Evolutionary conservation across 1,284 basidiomycete genomes (phyloP).

Genomic region (Trichosporon coremiiforme): DNA sequence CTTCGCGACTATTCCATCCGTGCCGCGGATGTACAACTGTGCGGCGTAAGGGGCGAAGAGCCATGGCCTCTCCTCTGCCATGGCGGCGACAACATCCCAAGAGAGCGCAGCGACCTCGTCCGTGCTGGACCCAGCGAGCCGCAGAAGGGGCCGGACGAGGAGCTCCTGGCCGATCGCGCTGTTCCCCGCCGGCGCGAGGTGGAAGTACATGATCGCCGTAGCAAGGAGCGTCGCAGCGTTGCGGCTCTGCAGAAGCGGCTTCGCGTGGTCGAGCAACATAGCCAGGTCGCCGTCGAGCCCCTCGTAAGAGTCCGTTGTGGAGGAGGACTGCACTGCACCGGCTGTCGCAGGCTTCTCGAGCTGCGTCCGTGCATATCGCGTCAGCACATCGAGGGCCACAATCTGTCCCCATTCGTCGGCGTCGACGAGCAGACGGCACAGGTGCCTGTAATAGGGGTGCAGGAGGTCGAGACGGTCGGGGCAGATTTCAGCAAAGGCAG

Average conservation of each 20-base stretch:
- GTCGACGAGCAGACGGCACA: slow-evolving; percentile 82
- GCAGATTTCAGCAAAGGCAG: slow-evolving; percentile 81
- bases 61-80: slow-evolving; percentile 66
- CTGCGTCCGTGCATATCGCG: slow-evolving; percentile 82
- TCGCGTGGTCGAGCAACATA: slow-evolving; percentile 70
- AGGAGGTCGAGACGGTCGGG: slow-evolving; percentile 81
- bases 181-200: slow-evolving; percentile 64
- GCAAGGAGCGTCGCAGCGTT: slow-evolving; percentile 84
- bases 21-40: slow-evolving; percentile 69
- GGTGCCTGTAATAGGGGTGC: slow-evolving; percentile 81
- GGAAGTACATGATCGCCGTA: slow-evolving; percentile 71
- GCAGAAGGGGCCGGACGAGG: slow-evolving; percentile 48
- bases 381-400: slow-evolving; percentile 68
- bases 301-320: slow-evolving; percentile 57
- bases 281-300: slow-evolving; percentile 71
- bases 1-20: slow-evolving; percentile 69
- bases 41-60: slow-evolving; percentile 66
- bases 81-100: slow-evolving; percentile 68
- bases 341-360: slow-evolving; percentile 66
- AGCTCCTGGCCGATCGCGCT: slow-evolving; percentile 43
- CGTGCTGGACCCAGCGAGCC: slow-evolving; percentile 52
- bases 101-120: slow-evolving; percentile 72
- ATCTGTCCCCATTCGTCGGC: slow-evolving; percentile 97
- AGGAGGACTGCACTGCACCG: slow-evolving; percentile 21
- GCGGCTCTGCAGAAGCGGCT: slow-evolving; percentile 76